phyloP scores from a whole-genome alignment of 1,139 yeast genomes.

The Yamadazyma sp. region DNA sequence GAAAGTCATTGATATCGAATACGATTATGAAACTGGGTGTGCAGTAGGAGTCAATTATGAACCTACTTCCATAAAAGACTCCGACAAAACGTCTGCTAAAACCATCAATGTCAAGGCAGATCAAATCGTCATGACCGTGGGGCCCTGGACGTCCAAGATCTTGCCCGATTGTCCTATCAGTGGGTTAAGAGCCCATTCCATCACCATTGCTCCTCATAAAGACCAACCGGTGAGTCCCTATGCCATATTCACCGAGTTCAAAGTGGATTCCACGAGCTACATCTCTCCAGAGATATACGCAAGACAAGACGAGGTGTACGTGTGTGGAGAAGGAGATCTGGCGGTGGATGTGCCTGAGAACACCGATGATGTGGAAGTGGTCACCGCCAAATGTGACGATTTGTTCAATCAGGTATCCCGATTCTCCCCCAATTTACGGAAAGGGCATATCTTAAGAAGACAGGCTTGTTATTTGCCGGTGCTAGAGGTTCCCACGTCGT shows the following conservation, averaged over 20 bases:
- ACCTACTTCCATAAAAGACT: constrained; percentile 54
- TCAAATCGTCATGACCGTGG: constrained; percentile 80
- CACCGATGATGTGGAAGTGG: constrained; percentile 90
- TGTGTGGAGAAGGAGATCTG: constrained; percentile 96
- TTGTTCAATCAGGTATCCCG: constrained; percentile 80
- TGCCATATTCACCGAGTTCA: constrained; percentile 91
- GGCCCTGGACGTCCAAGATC: constrained; percentile 94
- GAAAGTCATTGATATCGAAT: constrained; percentile 68
- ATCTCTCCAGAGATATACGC: constrained; percentile 94
- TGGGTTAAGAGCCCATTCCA: constrained; percentile 91
- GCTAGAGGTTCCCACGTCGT: constrained; percentile 83
- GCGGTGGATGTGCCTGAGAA: constrained; percentile 90
- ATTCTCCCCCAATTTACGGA: constrained; percentile 66
- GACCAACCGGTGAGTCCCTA: constrained; percentile 79
- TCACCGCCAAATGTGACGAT: constrained; percentile 84
- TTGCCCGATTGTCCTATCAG: constrained; percentile 91
- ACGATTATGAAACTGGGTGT: constrained; percentile 60
- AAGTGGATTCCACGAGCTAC: constrained; percentile 61
- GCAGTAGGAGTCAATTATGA: constrained; percentile 67
- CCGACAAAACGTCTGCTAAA: constrained; percentile 21
- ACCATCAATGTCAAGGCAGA: constrained; percentile 57
- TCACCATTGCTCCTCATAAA: constrained; percentile 79
- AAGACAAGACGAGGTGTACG: constrained; percentile 91
- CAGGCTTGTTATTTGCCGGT: constrained; percentile 98
- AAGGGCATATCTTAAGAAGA: constrained; percentile 75